These are phyloP conservation scores for Toxicodendron radicans DNA, from an alignment of 345 rosid genomes.

Conservation along the genomic window DNA sequence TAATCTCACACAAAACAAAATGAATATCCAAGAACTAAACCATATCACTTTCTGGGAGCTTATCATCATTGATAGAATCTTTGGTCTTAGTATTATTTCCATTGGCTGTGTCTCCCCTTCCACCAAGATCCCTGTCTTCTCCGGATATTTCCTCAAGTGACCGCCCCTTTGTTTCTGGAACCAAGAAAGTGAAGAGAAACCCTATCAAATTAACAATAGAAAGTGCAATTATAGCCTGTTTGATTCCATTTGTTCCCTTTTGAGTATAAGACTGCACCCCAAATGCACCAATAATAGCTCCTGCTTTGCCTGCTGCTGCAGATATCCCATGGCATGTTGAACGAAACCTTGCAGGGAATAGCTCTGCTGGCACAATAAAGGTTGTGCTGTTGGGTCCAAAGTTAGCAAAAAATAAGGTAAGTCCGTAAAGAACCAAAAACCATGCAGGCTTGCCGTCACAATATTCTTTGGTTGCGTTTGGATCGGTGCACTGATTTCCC, in stretches of 20 bases:
- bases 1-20: neutral
- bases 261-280: constrained; percentile 53
- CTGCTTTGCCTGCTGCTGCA: constrained; percentile 62
- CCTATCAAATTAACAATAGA: constrained; percentile 55
- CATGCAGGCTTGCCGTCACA: constrained; percentile 32
- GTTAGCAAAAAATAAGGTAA: constrained; percentile 63
- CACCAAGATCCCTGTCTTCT: constrained; percentile 43
- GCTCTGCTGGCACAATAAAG: constrained; percentile 64
- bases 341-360: constrained; percentile 60
- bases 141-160: constrained; percentile 69
- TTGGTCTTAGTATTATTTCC: constrained; percentile 8
- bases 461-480: constrained; percentile 15
- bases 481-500: constrained; percentile 27
- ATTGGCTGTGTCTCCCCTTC: constrained; percentile 11
- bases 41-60: constrained; percentile 27
- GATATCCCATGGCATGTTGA: constrained; percentile 69
- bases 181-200: constrained; percentile 56
- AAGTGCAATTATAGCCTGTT: constrained; percentile 46
- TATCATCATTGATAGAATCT: neutral
- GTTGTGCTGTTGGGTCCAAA: constrained; percentile 74
- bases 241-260: constrained; percentile 25
- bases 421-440: constrained; percentile 45
- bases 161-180: constrained; percentile 69
- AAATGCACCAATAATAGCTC: constrained; percentile 62
- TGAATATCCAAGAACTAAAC: constrained; percentile 15